These are phyloP conservation scores for Urostyla sp. DNA, from an alignment of 73 alveolate genomes.

Conservation along the genomic window DNA sequence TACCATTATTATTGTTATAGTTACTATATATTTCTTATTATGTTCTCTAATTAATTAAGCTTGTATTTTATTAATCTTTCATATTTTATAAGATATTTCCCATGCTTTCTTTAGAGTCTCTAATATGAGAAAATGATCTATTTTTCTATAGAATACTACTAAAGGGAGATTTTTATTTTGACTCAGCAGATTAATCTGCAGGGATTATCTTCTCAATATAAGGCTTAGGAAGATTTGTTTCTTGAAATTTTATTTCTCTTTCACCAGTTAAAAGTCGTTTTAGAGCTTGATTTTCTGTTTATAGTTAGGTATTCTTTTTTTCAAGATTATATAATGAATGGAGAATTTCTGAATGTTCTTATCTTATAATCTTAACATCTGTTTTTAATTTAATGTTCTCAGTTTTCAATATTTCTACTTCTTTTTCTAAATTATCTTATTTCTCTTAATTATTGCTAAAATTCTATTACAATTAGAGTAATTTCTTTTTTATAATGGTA, in stretches of 20 bases:
- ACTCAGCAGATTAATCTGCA: not conserved
- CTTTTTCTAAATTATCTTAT: not conserved
- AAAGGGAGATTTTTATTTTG: constrained; percentile 9
- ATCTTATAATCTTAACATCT: constrained; percentile 57
- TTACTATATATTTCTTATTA: no score
- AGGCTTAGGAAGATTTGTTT: not conserved
- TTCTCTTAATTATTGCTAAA: not conserved
- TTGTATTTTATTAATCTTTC: not conserved
- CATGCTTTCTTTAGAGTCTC: not conserved
- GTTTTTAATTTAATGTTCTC: constrained; percentile 51
- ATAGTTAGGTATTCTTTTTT: not conserved
- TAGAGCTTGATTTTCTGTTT: not conserved
- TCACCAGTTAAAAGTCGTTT: not conserved
- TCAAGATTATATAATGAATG: not conserved
- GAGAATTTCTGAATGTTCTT: constrained; percentile 56
- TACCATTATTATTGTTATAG: no score
- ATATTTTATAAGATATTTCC: not conserved
- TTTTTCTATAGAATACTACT: not conserved
- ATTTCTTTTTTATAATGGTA: constrained; percentile 6
- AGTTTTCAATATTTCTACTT: constrained; percentile 53
- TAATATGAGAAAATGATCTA: not conserved
- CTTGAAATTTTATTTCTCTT: not conserved
- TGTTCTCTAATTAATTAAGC: no score
- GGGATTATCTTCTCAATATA: not conserved
- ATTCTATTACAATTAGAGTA: not conserved